Evolutionary conservation across 108 stramenopile genomes (phyloP), one percentile per base, ranked within the genome.

Genomic region (Fragilariopsis cylindrus): DNA sequence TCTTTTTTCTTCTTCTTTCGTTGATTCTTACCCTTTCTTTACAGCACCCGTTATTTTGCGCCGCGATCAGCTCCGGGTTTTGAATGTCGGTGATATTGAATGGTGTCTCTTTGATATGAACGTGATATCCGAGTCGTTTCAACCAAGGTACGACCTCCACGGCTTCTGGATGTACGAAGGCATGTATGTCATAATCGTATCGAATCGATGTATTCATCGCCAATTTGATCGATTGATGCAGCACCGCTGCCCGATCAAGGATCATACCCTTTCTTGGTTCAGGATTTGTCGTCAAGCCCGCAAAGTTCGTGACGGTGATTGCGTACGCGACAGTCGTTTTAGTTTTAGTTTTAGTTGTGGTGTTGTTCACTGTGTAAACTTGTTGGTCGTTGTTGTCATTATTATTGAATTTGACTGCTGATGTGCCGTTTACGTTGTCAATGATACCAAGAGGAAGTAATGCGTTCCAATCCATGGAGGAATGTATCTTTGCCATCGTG

Each of bases 11-110:
- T 30, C 30, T 30, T 30, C 30, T 30, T 30, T 30, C 30, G 30
- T 30, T 30, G 30, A 30, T 30, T 1, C 30, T 30, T 2, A 30
- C 30, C 30, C 30, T 30, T 30, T 30, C 30, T 30, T 30, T 88
- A 76, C 97, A 97, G 73, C 97, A 97, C 12, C 92, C 87, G 7
- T 81, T 80, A 4, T 62, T 70, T 42, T 80, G 54, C 0, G 82
- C 75, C 4, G 53, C 11, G 46, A 40, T 67, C 60, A 54, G 49
- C 11, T 76, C 50, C 21, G 84, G 21, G 8, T 79, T 79, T 60
- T 57, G 57, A 21, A 94, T 88, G 8, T 88, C 80, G 8, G 76
- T 43, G 2, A 60, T 76, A 50, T 88, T 74, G 69, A 92, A 66
- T 0, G 89, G 89, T 15, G 86, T 88, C 3, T 84, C 69, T 19